Conservation (phyloP, 352 stramenopile species). For the Thraustochytrium sp. region DNA sequence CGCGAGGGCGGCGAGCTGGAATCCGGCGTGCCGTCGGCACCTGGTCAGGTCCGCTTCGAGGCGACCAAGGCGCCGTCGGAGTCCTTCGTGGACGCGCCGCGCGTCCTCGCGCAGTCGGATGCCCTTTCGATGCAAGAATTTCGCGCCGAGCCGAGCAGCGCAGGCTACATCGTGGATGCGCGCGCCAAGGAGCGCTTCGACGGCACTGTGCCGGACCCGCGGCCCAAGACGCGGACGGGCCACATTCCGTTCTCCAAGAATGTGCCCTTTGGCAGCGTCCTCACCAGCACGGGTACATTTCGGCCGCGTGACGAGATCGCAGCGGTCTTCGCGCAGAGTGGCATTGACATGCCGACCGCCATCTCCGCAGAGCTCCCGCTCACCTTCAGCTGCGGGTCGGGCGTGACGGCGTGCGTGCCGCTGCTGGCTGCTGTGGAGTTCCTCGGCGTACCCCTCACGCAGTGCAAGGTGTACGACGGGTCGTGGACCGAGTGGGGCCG, state of each 20-base stretch:
- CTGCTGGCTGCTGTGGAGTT: conserved; percentile 64
- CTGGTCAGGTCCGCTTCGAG: conserved; percentile 15
- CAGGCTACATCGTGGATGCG: conserved; percentile 69
- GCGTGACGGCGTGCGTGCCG: conserved; percentile 59
- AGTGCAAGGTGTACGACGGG: conserved; percentile 73
- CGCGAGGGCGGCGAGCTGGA: conserved; percentile 42
- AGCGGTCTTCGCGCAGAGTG: conserved; percentile 54
- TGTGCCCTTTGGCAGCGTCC: conserved; percentile 76
- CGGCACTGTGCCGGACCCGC: conserved; percentile 76
- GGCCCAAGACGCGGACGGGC: conserved; percentile 74
- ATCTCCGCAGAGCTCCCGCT: conserved; percentile 8
- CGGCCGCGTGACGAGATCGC: conserved; percentile 67
- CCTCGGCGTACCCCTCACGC: conserved; percentile 52
- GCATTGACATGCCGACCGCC: conserved; percentile 45
- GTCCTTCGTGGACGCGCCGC: conserved; percentile 50
- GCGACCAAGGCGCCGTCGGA: conserved; percentile 51
- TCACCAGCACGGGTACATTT: conserved; percentile 59
- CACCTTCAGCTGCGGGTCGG: conserved; percentile 56
- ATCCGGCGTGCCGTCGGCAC: not conserved
- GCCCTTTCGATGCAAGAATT: conserved; percentile 5
- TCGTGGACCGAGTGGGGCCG: not conserved
- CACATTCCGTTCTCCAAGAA: conserved; percentile 85
- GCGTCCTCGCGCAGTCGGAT: not conserved
- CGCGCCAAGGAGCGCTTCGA: conserved; percentile 75
- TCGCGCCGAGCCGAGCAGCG: not conserved